phyloP scores from a whole-genome alignment of 2,329 filamentous ascomycete species.

The Cercospora brassicicola region DNA sequence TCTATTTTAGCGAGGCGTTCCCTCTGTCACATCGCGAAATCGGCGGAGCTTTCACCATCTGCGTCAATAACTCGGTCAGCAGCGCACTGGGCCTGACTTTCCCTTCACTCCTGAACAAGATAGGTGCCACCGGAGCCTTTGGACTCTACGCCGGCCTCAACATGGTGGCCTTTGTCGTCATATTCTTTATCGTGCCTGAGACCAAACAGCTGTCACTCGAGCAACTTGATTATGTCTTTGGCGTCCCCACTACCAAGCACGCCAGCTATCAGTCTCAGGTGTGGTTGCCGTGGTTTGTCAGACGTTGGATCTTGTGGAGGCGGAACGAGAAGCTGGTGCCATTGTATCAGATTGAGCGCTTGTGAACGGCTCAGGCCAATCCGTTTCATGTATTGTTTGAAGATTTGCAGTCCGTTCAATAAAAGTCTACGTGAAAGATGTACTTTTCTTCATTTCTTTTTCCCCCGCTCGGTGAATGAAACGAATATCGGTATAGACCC shows the following conservation, averaged over 20 bases:
- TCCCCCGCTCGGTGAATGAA: background rate
- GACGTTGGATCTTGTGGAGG: slow-evolving; percentile 14
- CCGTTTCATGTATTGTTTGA: background rate
- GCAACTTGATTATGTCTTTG: slow-evolving; percentile 52
- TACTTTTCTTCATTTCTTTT: background rate
- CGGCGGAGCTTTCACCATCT: slow-evolving; percentile 33
- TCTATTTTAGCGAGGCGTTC: slow-evolving; percentile 40
- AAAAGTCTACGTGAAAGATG: background rate
- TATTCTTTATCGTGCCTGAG: slow-evolving; percentile 58
- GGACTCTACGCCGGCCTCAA: slow-evolving; percentile 63
- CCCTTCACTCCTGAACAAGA: slow-evolving; percentile 48
- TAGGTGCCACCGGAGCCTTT: slow-evolving; percentile 58
- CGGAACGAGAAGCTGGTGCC: slow-evolving; percentile 1
- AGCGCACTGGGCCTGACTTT: slow-evolving; percentile 54
- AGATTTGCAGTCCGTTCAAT: background rate
- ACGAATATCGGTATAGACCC: background rate
- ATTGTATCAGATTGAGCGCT: slow-evolving; percentile 6
- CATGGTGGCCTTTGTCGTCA: slow-evolving; percentile 60
- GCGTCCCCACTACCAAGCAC: slow-evolving; percentile 11
- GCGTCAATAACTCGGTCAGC: slow-evolving; percentile 47
- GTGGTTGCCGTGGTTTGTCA: slow-evolving; percentile 16
- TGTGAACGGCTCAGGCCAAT: background rate
- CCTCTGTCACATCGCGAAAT: slow-evolving; percentile 37
- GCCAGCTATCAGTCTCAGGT: slow-evolving; percentile 10
- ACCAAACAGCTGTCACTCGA: slow-evolving; percentile 50